Base-by-base conservation (phyloP, 306 rosid species). In the Rosa chinensis region DNA sequence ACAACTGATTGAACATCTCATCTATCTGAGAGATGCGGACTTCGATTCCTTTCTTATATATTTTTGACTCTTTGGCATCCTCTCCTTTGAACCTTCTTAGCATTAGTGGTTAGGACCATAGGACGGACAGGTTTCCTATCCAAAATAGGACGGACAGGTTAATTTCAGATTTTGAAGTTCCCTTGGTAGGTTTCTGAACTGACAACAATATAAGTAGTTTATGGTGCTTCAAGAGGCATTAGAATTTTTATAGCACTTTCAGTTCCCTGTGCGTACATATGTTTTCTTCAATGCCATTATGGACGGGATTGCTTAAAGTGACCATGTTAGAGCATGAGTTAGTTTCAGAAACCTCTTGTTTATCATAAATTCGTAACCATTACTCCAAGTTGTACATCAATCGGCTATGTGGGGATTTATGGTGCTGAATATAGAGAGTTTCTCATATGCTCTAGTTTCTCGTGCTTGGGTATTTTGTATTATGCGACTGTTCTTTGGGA, bases 181-280 rank as follows among this genome's bases (percentile, higher is more conserved):
- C 71, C 25, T 66, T 39, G 45, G 23, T 37, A 66, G 45, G 23
- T 66, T 39, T 66, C n/a, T 12, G 69, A 39, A 59, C 69, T 8
- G 3, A 13, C 23, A 39, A 21, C 16, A 40, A 11, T 37, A 6
- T 6, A 53, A 53, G 20, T 20, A 20, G 9, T 11, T 35, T 9
- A 28, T 53, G 59, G 6, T 42, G 28, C 39, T 42, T 77, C 40
- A 59, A 79, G 55, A 74, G 72, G 69, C 55, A 35, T 18, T 55
- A 56, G 76, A 85, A 50, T 39, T 17, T 63, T 40, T 68, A 28
- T 56, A 82, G 78, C 48, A 42, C 5, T 79, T 81, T 45, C 66
- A 66, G 72, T 63, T 77, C 62, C 62, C 75, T 78, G 35, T 77
- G 80, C 45, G 69, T 84, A 73, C 81, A 83, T 77, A 77, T 58